A percentile compares a stretch with the other conserved stretches of the same genome.
Conservation (phyloP, 371 early-diverging fungal genomes). For the Mucor mucedo region DNA sequence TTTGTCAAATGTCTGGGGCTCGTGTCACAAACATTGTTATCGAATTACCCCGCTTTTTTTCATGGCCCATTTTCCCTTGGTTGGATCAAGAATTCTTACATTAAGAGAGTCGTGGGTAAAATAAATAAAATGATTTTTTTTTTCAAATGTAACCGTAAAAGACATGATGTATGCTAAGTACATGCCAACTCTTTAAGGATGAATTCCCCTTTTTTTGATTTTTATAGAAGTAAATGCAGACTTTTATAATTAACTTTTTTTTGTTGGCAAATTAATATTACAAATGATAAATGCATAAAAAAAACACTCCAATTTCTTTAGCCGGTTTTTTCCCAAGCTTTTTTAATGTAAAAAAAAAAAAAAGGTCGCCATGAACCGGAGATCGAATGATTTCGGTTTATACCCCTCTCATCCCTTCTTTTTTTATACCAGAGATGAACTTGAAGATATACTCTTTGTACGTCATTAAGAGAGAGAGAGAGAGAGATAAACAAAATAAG, state of each 20-base stretch:
- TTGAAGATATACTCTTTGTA: conserved; percentile 2
- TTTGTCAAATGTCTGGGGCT: background rate
- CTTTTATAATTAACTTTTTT: too few relatives aligned
- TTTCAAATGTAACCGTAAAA: too few relatives aligned
- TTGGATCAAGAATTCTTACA: conserved; percentile 2
- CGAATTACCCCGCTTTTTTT: conserved; percentile 25
- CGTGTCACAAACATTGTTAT: conserved; percentile 15
- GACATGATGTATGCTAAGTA: too few relatives aligned
- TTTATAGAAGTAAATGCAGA: too few relatives aligned
- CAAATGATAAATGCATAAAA: background rate
- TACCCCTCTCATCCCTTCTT: conserved; percentile 23
- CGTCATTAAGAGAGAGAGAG: conserved; percentile 10
- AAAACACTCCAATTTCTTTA: conserved; percentile 7
- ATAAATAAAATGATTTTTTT: background rate
- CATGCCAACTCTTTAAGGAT: too few relatives aligned
- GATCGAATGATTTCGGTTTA: conserved; percentile 12
- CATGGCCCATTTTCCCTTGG: conserved; percentile 21
- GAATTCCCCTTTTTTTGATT: too few relatives aligned
- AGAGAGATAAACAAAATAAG: background rate
- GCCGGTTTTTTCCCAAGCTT: conserved; percentile 3
- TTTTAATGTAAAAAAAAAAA: background rate
- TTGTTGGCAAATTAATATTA: background rate
- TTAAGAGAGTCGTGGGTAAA: conserved; percentile 15
- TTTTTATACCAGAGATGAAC: background rate
- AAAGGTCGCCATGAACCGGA: background rate